Percentiles rank a stretch among this genome's conserved stretches.
phyloP scores from a whole-genome alignment of 768 basidiomycete species.

The Myochromella boudieri region DNA sequence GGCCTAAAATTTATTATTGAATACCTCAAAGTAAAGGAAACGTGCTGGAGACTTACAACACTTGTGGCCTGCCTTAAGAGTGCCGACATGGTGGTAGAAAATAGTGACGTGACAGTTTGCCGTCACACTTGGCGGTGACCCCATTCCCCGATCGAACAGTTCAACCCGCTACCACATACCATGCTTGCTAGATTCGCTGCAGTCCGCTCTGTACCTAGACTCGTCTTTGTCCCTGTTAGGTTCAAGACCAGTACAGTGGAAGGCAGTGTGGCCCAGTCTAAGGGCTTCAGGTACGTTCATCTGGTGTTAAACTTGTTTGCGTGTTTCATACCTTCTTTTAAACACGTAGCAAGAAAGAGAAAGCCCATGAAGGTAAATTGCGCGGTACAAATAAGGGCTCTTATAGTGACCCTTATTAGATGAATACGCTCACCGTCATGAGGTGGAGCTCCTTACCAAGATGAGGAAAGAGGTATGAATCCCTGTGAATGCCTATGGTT shows the following conservation, averaged over 20 bases:
- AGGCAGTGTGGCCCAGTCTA: slow-evolving; percentile 61
- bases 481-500: background rate
- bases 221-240: slow-evolving; percentile 33
- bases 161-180: slow-evolving; percentile 16
- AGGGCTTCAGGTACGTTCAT: slow-evolving; percentile 55
- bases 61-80: slow-evolving; percentile 60
- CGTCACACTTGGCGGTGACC: slow-evolving; percentile 26
- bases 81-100: slow-evolving; percentile 60
- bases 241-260: slow-evolving; percentile 44
- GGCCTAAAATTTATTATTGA: slow-evolving; percentile 35
- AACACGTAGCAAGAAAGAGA: slow-evolving; percentile 63
- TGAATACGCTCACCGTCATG: slow-evolving; percentile 61
- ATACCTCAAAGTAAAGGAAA: background rate
- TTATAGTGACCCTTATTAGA: slow-evolving; percentile 37
- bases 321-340: slow-evolving; percentile 15
- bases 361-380: slow-evolving; percentile 57
- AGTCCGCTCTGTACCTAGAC: slow-evolving; percentile 41
- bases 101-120: slow-evolving; percentile 44
- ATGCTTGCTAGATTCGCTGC: slow-evolving; percentile 45
- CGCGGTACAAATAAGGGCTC: background rate
- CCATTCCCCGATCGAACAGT: slow-evolving; percentile 7
- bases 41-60: slow-evolving; percentile 37
- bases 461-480: slow-evolving; percentile 51
- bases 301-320: slow-evolving; percentile 19
- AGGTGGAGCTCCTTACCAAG: slow-evolving; percentile 57